Percentiles rank a stretch among this genome's conserved stretches.
Conservation (phyloP, 2,329 filamentous ascomycete genomes). For the Xylaria sp. region DNA sequence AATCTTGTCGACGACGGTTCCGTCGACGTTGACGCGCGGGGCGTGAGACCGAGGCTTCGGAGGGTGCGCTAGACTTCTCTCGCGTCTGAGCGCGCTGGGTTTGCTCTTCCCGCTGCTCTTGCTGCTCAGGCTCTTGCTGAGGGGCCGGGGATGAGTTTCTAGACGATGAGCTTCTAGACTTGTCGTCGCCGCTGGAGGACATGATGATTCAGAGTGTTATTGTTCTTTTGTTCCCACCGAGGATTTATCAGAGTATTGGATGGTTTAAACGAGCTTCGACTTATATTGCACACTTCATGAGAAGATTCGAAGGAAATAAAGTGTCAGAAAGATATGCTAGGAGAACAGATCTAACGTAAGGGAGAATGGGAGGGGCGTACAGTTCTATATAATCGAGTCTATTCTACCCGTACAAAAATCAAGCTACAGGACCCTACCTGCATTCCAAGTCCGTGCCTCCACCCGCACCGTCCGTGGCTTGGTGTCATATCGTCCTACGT, state of each 20-base stretch:
- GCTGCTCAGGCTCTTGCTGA: slow-evolving; percentile 28
- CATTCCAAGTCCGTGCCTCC: slow-evolving; percentile 17
- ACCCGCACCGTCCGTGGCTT: neutral
- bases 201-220: slow-evolving; percentile 25
- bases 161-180: slow-evolving; percentile 36
- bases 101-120: slow-evolving; percentile 25
- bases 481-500: slow-evolving; percentile 31
- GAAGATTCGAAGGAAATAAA: neutral
- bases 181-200: slow-evolving; percentile 39
- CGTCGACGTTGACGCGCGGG: slow-evolving; percentile 40
- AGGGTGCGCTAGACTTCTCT: slow-evolving; percentile 33
- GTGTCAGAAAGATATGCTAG: neutral
- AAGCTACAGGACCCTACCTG: slow-evolving; percentile 27
- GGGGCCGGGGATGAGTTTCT: slow-evolving; percentile 33
- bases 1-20: slow-evolving; percentile 37
- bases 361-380: neutral
- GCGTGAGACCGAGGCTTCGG: slow-evolving; percentile 35
- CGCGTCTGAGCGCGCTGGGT: slow-evolving; percentile 22
- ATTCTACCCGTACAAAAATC: neutral
- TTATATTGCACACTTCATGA: neutral
- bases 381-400: slow-evolving; percentile 25
- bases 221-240: neutral
- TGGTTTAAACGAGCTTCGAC: neutral
- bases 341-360: slow-evolving; percentile 2
- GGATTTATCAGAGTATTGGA: neutral